Evolutionary conservation across 1,284 basidiomycete genomes (phyloP), one percentile per base, ranked within the genome.

Genomic region (Irpex rosettiformis): DNA sequence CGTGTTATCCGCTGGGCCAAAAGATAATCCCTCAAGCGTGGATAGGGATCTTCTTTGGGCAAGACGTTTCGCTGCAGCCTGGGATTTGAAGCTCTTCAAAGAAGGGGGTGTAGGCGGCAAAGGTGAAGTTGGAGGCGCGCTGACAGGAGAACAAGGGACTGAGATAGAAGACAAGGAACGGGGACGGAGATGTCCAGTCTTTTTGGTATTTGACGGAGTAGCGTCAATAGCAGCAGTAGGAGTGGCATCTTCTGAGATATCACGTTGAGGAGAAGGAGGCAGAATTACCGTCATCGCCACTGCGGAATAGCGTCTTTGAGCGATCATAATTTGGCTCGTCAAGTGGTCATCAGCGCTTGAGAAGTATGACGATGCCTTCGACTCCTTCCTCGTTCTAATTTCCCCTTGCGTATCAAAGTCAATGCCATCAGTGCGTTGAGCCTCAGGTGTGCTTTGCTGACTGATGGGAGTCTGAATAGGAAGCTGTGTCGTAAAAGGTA

Each of bases 101-200:
- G 76, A 84, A 0, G 84, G 85, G 29, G 86, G 86, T 6, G 85
- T 89, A 2, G 86, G 86, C 10, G 86, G 86, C 40, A 89, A 78
- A 18, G 86, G 86, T 61, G 82, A 79, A 0, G 83, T 75, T 2
- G 86, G 85, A 33, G 86, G 86, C 4, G 83, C 83, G 64, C 77
- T 85, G 65, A 79, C 73, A 54, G 74, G 78, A 66, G 78, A 78
- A 51, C 72, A 73, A 24, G 79, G 76, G 54, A 55, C 57, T 25
- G 70, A 71, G 58, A 66, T 75, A 4, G 84, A 85, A 2, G 84
- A 76, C 3, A 78, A 65, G 1, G 77, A 79, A 42, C 74, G 75
- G 4, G 74, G 70, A 45, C 77, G 77, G 16, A 77, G 70, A 52
- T 79, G 77, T 55, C 16, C 81, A 81, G 21, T 75, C 56, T 51